Conservation (phyloP, 495 filamentous ascomycete genomes). For the Podospora pseudopauciseta region DNA sequence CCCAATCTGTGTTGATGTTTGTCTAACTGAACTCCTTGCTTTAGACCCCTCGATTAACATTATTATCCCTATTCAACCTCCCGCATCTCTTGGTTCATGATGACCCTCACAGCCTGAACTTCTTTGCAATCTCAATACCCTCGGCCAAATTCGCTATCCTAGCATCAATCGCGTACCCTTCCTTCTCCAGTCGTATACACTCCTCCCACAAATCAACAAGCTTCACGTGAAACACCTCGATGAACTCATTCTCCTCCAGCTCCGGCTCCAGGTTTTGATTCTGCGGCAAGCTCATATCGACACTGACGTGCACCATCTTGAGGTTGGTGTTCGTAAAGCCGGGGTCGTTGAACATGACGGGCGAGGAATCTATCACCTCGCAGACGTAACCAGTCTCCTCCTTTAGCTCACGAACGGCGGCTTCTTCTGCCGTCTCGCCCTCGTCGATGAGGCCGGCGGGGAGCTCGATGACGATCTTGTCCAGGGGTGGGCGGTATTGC, state of each 20-base stretch:
- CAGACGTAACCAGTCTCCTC: conserved; percentile 94
- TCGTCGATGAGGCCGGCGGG: conserved; percentile 85
- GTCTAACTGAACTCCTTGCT: neutral
- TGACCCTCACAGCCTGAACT: conserved; percentile 36
- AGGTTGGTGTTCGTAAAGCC: conserved; percentile 91
- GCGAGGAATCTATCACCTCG: conserved; percentile 60
- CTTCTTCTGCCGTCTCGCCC: conserved; percentile 71
- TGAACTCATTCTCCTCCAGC: conserved; percentile 86
- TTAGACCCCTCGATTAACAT: neutral
- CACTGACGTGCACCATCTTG: conserved; percentile 73
- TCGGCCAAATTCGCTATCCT: conserved; percentile 80
- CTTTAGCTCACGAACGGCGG: conserved; percentile 81
- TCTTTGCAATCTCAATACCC: conserved; percentile 75
- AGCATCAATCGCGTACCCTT: conserved; percentile 83
- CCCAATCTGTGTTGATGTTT: neutral
- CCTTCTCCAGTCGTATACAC: conserved; percentile 62
- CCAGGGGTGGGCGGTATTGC: conserved; percentile 81
- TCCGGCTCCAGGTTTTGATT: conserved; percentile 66
- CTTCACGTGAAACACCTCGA: conserved; percentile 75
- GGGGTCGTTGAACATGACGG: conserved; percentile 71
- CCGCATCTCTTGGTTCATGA: neutral
- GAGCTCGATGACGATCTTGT: conserved; percentile 74
- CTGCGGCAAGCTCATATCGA: conserved; percentile 68
- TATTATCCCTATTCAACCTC: neutral
- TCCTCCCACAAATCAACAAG: conserved; percentile 63